Percentiles rank a stretch among this genome's conserved stretches.
Conservation (phyloP, 2,329 filamentous ascomycete genomes). For the Lachnum nothofagi region DNA sequence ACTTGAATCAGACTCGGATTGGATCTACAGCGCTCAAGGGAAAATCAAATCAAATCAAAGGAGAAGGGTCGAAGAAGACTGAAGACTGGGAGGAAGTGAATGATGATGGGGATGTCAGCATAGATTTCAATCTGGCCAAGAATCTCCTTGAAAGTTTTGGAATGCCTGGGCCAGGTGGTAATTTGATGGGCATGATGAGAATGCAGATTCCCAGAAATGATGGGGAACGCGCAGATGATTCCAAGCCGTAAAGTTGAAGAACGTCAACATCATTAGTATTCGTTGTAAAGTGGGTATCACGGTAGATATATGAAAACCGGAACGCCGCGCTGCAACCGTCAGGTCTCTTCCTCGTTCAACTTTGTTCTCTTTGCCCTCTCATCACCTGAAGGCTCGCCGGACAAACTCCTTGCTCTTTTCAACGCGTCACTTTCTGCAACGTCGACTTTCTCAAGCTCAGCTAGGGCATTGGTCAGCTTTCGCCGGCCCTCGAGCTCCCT, state of each 20-base stretch:
- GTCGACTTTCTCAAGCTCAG: conserved; percentile 39
- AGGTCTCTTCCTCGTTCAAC: conserved; percentile 8
- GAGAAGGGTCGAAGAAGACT: conserved; percentile 12
- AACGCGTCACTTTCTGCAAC: conserved; percentile 12
- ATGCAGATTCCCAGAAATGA: conserved; percentile 75
- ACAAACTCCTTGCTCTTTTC: conserved; percentile 24
- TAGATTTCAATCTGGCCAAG: conserved; percentile 82
- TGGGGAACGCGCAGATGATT: conserved; percentile 44
- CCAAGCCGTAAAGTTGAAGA: conserved; percentile 1
- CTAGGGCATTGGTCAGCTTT: conserved; percentile 44
- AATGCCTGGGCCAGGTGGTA: conserved; percentile 77
- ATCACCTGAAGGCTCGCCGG: conserved; percentile 4
- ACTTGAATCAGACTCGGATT: conserved; percentile 41
- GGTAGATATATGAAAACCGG: conserved; percentile 7
- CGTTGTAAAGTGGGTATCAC: conserved; percentile 19
- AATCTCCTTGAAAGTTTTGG: conserved; percentile 92
- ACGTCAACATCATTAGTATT: conserved; percentile 11
- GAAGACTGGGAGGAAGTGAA: conserved; percentile 42
- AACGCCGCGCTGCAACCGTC: conserved; percentile 19
- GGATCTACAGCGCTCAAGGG: conserved; percentile 32
- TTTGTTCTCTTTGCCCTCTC: conserved; percentile 23
- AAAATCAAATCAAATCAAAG: conserved; percentile 15
- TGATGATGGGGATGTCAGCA: conserved; percentile 60
- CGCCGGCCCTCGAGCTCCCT: conserved; percentile 50
- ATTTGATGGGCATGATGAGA: conserved; percentile 82